Evolutionary conservation across 176 grass and related monocot genomes (phyloP).

Genomic region (Puccinellia tenuiflora): DNA sequence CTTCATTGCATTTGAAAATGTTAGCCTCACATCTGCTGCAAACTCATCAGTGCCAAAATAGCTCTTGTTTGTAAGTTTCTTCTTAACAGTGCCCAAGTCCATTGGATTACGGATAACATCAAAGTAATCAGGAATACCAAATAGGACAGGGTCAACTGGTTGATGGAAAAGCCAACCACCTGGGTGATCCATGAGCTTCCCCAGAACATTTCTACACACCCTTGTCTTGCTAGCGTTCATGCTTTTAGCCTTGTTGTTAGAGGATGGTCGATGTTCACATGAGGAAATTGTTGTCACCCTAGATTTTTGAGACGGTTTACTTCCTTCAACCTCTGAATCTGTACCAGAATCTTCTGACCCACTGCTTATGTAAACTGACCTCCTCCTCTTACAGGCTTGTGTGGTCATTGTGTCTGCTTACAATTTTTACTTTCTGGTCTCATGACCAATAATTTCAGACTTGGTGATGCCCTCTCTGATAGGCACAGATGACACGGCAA

Average conservation of each 20-base stretch:
- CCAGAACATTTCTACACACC: conserved; percentile 49
- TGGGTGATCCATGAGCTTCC: conserved; percentile 66
- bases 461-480: not conserved
- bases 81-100: conserved; percentile 75
- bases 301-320: conserved; percentile 16
- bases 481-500: not conserved
- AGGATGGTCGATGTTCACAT: not conserved
- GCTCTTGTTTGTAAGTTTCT: conserved; percentile 52
- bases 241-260: conserved; percentile 29
- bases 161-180: conserved; percentile 65
- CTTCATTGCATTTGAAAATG: conserved; percentile 84
- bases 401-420: not conserved
- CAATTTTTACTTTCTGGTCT: conserved; percentile 1
- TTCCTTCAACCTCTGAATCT: conserved; percentile 20
- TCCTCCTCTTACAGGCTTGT: conserved; percentile 26
- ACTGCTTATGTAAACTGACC: conserved; percentile 24
- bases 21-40: conserved; percentile 64
- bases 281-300: conserved; percentile 20
- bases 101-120: conserved; percentile 67
- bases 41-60: conserved; percentile 52
- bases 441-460: conserved; percentile 1
- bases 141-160: conserved; percentile 66
- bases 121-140: conserved; percentile 78
- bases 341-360: not conserved
- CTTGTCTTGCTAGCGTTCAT: conserved; percentile 57